Base-by-base conservation (phyloP, 805 yeast species). In the Lipomyces chichibuensis region DNA sequence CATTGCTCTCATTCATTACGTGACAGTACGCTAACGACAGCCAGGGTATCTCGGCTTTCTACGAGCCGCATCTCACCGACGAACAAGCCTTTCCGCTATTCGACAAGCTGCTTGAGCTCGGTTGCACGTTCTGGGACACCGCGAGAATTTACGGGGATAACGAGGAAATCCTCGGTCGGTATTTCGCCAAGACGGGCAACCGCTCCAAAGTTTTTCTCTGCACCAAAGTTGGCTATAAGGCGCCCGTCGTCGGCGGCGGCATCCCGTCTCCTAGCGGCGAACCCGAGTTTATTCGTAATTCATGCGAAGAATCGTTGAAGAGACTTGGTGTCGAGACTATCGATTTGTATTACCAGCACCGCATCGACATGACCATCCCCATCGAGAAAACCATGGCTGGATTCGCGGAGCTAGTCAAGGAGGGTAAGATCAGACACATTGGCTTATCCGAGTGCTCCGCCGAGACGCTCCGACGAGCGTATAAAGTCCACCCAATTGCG, bases 391-490 rank as follows among this genome's bases (percentile, higher is more conserved):
- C 88, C 0, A 81, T 90, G 53, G 78, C 79, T 35, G 84, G 84
- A 57, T 79, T 92, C 67, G 82, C 83, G 65, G 87, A 86, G 65
- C 83, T 81, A 64, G 84, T 90, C 61, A 85, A 88, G 66, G 77
- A 80, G 6, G 96, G 96, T n/a, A 81, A 79, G 58, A 82, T 92
- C 71, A 87, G 87, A 61, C 92, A 89, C 35, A 83, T 89, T 62
- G 88, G 96, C 0, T 79, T 92, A 57, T 86, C 92, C 60, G 97
- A 92, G 78, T 89, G 87, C 29, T 82, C 85, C 29, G 88, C 85
- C 4, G 82, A 80, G 0, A 85, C 93, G 13, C 84, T 93, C 66
- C 75, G 77, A 32, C 84, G 84, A 69, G 93, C 95, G 2, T 77
- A 80, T 52, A 77, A 81, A 54, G 83, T 85, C 3, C 77, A 78